These are phyloP conservation scores for Colletotrichum sp. DNA, from an alignment of 2,329 filamentous ascomycete species.

Conservation along the genomic window DNA sequence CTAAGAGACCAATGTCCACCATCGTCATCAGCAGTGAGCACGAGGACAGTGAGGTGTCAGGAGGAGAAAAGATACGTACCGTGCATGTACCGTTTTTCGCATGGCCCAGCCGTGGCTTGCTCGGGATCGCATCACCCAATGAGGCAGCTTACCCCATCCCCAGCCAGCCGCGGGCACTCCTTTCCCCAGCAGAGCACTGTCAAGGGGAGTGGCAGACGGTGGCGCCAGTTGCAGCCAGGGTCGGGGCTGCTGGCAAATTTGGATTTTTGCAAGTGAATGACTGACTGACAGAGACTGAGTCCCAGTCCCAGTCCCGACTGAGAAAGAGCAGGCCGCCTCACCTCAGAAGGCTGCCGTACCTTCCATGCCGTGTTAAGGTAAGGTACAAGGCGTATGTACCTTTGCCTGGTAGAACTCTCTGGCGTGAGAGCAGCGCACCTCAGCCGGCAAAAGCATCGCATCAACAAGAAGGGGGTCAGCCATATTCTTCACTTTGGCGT, in stretches of 20 bases:
- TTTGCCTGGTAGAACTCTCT: not conserved
- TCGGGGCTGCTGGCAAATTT: not conserved
- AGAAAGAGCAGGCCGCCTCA: not conserved
- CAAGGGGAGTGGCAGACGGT: not conserved
- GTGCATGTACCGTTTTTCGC: not conserved
- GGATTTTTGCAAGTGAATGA: not conserved
- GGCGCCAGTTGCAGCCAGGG: not conserved
- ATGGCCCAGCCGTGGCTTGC: not conserved
- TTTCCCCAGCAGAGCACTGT: not conserved
- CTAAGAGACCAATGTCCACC: not conserved
- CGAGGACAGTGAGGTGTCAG: not conserved
- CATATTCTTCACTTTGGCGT: not conserved
- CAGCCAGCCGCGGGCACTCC: not conserved
- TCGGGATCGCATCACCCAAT: not conserved
- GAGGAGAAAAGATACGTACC: not conserved
- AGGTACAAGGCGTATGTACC: not conserved
- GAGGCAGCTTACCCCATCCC: not conserved
- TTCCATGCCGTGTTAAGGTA: not conserved
- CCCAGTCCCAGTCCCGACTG: not conserved
- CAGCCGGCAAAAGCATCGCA: not conserved
- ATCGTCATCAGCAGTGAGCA: not conserved
- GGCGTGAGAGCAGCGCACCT: not conserved
- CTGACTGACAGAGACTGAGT: not conserved
- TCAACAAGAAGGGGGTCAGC: slow-evolving; percentile 17
- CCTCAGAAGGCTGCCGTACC: not conserved